These are phyloP conservation scores for Myxozyma neotropica DNA, from an alignment of 805 yeast genomes.

Conservation along the genomic window DNA sequence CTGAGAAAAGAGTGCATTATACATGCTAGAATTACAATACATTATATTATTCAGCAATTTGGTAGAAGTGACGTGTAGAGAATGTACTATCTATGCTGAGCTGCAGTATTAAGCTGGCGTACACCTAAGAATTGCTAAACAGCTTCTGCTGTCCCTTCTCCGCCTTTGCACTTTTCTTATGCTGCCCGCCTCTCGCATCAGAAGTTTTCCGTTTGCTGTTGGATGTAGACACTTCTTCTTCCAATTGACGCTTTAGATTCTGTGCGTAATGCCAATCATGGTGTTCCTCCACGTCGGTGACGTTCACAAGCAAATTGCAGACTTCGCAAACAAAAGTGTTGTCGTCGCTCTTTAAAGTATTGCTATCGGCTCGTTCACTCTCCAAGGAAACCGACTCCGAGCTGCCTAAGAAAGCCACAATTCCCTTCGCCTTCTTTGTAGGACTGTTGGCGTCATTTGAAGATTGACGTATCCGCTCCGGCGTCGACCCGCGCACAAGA, in stretches of 20 bases:
- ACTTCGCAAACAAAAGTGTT: slow-evolving; percentile 36
- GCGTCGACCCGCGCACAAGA: slow-evolving; percentile 1
- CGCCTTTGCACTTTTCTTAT: slow-evolving; percentile 6
- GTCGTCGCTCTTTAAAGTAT: background rate
- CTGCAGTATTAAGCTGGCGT: too few species aligned
- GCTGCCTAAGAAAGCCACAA: background rate
- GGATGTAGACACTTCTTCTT: slow-evolving; percentile 8
- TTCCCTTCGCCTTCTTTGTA: background rate
- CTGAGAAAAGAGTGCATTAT: too few species aligned
- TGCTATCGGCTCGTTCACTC: background rate
- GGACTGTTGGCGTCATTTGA: background rate
- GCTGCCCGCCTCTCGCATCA: background rate
- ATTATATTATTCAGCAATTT: too few species aligned
- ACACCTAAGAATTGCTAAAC: background rate
- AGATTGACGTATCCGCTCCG: background rate
- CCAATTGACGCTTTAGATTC: slow-evolving; percentile 32
- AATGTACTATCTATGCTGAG: too few species aligned
- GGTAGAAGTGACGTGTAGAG: too few species aligned
- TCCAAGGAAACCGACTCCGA: background rate
- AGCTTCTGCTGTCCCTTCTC: slow-evolving; percentile 26
- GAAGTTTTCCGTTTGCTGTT: background rate
- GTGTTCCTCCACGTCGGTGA: slow-evolving; percentile 41
- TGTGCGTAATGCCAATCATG: slow-evolving; percentile 48
- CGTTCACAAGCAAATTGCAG: slow-evolving; percentile 37
- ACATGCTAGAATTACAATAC: too few species aligned